Base-by-base conservation (phyloP, 345 rosid species). In the Moringa oleifera region DNA sequence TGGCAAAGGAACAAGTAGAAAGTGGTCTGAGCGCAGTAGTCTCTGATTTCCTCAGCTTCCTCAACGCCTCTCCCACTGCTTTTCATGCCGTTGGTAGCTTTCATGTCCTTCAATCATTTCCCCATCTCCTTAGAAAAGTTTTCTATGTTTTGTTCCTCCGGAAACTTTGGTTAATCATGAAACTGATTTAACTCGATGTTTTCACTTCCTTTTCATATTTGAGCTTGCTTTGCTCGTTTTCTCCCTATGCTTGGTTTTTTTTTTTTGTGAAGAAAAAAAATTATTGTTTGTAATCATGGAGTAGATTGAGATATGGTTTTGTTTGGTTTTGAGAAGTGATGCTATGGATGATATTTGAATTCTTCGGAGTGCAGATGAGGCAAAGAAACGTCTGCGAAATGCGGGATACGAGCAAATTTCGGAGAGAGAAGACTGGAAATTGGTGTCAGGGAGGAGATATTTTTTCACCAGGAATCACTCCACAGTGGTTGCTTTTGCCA, bases 41-140 rank as follows among this genome's bases (percentile, higher is more conserved):
- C 55, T 62, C 80, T 62, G 99, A 86, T 67, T 72, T 94, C 63
- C 73, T 94, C 71, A 51, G 79, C 71, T 94, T 86, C 85, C 80
- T 90, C 70, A 90, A 94, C 75, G 90, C 85, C 58, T 90, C 97
- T 47, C 97, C 99, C 23, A 94, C 99, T n/a, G 96, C 99, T 36
- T 94, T 94, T 67, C 99, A 94, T 55, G 99, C 99, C 73, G 97
- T 90, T 23, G 97, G 99, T 94, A 86, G 67, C 24, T 37, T 37
- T 61, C 9, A 0, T 25, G 37, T 25, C 19, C 50, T 52, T 41
- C 47, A 41, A 41, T 11, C 16, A 15, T 41, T 15, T 41, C 5
- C 3, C 33, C 3, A 2, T 28, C 8, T 28, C 3, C 8, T 28
- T 28, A n/a, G n/a, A n/a, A n/a, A n/a, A n/a, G 33, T 28, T 28